Base-by-base conservation (phyloP, 2,329 filamentous ascomycete species). In the Fusarium proliferatum region DNA sequence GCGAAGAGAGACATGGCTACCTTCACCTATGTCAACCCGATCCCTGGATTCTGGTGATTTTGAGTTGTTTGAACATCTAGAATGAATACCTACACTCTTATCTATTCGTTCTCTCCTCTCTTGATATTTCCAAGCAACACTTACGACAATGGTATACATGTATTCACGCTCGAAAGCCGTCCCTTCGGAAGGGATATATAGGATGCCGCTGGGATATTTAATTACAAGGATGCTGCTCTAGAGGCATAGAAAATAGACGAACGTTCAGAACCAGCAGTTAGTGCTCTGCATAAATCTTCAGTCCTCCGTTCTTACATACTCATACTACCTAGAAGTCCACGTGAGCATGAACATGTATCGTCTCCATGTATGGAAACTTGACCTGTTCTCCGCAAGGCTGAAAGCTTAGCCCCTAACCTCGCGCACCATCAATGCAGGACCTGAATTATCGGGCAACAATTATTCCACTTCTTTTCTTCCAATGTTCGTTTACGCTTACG, bases 191-290 rank as follows among this genome's bases (percentile, higher is more conserved):
- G 1, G 12, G 8, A 16, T 5, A 13, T 5, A 5, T 0, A 34
- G 23, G 23, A 23, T 23, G 23, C 23, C 23, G 23, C 23, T 23
- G 1, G 12, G 8, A 16, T 5, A 13, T 5, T 3, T 0, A 34
- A 13, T 19, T 10, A 9, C 0, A 4, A 34, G 16, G 16, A 23
- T 23, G 2, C 1, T 0, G 4, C 4, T 4, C n/a, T 34, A 8
- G 11, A 8, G 13, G 30, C 0, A 36, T 10, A 19, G 8, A 1
- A 15, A 23, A 26, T 19, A 2, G 9, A 9, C 10, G 12, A n/a
- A 11, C 21, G 0, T 3, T 2, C 3, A n/a, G 4, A 17, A 6
- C 6, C 2, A 16, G 13, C 3, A 12, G 0, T 23, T 2, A 5
- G 3, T 6, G 1, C 21, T 33, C 21, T 3, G 5, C 9, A 10